Percentiles rank a stretch among this genome's conserved stretches.
phyloP scores from a whole-genome alignment of 169 alveolate species.

The Cryptosporidium ryanae region DNA sequence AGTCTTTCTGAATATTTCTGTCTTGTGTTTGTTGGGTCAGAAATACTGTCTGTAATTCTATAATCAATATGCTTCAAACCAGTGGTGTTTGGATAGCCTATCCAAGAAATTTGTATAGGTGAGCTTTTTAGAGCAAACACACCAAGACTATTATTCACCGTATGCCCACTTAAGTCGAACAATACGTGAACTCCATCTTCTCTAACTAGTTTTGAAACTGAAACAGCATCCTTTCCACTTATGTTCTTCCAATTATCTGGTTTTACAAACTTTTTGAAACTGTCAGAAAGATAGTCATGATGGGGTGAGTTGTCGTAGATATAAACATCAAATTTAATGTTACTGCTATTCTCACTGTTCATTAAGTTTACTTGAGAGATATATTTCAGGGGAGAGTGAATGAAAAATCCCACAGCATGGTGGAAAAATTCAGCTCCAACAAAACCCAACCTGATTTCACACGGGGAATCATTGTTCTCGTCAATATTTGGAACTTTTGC shows the following conservation, averaged over 20 bases:
- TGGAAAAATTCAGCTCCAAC: conserved; percentile 69
- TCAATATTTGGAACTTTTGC: conserved; percentile 30
- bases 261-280: conserved; percentile 64
- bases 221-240: conserved; percentile 75
- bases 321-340: conserved; percentile 31
- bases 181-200: conserved; percentile 82
- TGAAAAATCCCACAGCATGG: conserved; percentile 68
- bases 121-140: conserved; percentile 84
- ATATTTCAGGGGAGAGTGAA: conserved; percentile 44
- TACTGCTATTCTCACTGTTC: not conserved
- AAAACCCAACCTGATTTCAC: conserved; percentile 39
- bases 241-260: conserved; percentile 78
- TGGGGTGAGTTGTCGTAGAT: conserved; percentile 78
- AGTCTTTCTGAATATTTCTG: conserved; percentile 79
- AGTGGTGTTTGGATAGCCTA: conserved; percentile 87
- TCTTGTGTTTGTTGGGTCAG: conserved; percentile 76
- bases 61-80: conserved; percentile 84
- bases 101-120: conserved; percentile 81
- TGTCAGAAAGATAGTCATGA: conserved; percentile 61
- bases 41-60: conserved; percentile 81
- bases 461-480: not conserved
- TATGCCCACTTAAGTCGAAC: conserved; percentile 87
- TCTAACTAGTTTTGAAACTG: conserved; percentile 78
- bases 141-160: conserved; percentile 83
- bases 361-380: conserved; percentile 34